Base-by-base conservation (phyloP, 768 basidiomycete species). In the Calocybe indica region DNA sequence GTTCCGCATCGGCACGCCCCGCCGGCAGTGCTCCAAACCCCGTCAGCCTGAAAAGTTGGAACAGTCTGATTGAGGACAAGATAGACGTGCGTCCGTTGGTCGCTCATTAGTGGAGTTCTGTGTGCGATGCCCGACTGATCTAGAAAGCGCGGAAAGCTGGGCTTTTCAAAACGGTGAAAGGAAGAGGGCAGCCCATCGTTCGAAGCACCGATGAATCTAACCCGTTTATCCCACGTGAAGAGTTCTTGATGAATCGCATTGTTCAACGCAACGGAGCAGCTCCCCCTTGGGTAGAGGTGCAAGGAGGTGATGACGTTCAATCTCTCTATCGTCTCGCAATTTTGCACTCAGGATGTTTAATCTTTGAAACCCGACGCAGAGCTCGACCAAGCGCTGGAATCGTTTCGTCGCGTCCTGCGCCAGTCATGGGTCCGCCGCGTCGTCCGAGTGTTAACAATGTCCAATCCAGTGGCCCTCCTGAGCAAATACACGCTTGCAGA, bases 211-310 rank as follows among this genome's bases (percentile, higher is more conserved):
- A 75, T 31, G 75, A 76, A 53, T 58, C 61, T 7, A 78, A 77
- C 50, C 75, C 76, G 0, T 77, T 77, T 63, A 83, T 93, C 50
- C 76, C 76, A 6, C 73, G 85, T 6, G 86, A 88, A 54, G 89
- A 92, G 58, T 88, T 84, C 55, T 68, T 92, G 41, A 82, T 92
- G 83, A 93, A 92, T 55, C 79, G 90, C 9, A 89, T 91, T 49
- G 76, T 92, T 6, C 83, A 88, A 58, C 72, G 80, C 43, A 85
- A 90, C 53, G 88, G 86, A n/a, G 86, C 85, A 5, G 78, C 80
- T 3, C 91, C 90, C 30, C 85, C 88, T 3, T 93, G 91, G 90
- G 82, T 92, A 1, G 89, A 92, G 64, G 57, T 89, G 32, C 90
- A 91, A 62, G 69, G 72, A 47, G 85, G 84, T 81, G 52, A 22